Evolutionary conservation across 371 early-diverging fungal genomes (phyloP).

Genomic region (Mucor piriformis): DNA sequence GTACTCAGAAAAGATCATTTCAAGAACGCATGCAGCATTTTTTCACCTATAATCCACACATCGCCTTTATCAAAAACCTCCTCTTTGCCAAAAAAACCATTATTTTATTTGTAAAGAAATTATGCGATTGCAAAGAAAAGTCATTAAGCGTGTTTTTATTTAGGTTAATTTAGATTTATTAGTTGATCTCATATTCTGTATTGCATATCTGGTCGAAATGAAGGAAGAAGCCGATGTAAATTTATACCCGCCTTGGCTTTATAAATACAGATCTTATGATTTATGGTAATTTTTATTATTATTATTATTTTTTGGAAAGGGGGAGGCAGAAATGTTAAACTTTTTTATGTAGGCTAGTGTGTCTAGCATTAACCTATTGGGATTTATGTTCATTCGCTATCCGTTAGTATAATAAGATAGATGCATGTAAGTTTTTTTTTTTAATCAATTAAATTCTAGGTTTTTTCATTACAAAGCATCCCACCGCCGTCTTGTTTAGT

Average conservation of each 20-base stretch:
- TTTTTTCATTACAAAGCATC: constrained; percentile 31
- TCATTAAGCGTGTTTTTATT: neutral
- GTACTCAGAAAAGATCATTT: constrained; percentile 7
- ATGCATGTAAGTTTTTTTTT: neutral
- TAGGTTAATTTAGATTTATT: constrained; percentile 60
- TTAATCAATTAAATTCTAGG: neutral
- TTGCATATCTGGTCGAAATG: constrained; percentile 68
- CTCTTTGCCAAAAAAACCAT: constrained; percentile 30
- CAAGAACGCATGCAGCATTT: constrained; percentile 5
- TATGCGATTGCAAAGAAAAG: neutral
- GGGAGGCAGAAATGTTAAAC: too few relatives aligned
- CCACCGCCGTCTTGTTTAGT: constrained; percentile 47
- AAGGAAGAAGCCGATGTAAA: constrained; percentile 54
- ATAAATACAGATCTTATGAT: constrained; percentile 55
- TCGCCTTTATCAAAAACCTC: constrained; percentile 12
- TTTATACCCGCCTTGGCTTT: constrained; percentile 62
- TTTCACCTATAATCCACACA: constrained; percentile 10
- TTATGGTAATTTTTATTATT: constrained; percentile 48
- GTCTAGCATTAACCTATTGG: constrained; percentile 49
- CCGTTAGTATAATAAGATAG: constrained; percentile 20
- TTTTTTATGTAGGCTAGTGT: constrained; percentile 38
- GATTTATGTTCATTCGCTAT: constrained; percentile 44
- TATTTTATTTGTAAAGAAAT: constrained; percentile 22
- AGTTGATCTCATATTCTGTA: constrained; percentile 66
- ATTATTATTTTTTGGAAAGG: neutral